Evolutionary conservation across 1,139 yeast genomes (phyloP).

Genomic region (Yamadazyma triangularis): DNA sequence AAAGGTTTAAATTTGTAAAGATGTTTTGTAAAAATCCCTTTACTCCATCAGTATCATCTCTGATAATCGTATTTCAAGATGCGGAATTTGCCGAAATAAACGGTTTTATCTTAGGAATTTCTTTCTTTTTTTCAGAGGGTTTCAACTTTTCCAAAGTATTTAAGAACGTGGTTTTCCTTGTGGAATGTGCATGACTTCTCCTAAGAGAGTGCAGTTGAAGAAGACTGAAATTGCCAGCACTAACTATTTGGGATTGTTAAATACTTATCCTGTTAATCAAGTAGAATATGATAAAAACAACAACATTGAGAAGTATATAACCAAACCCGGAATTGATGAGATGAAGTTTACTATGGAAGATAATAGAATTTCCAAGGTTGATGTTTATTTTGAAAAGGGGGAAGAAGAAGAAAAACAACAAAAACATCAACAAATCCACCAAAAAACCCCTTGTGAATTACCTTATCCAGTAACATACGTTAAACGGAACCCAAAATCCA

Average conservation of each 20-base stretch:
- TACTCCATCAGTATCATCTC: too few species aligned
- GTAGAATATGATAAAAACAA: neutral
- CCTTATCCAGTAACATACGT: neutral
- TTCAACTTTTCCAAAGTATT: too few species aligned
- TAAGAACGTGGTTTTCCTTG: too few species aligned
- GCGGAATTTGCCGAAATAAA: too few species aligned
- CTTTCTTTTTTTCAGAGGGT: too few species aligned
- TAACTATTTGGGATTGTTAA: neutral
- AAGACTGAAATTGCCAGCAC: neutral
- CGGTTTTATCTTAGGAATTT: too few species aligned
- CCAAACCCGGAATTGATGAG: neutral
- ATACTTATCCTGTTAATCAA: neutral
- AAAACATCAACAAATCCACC: neutral
- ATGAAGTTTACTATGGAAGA: neutral
- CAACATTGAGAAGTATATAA: neutral
- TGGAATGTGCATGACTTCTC: neutral
- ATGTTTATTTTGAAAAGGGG: neutral
- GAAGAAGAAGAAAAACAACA: neutral
- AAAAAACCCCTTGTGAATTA: neutral
- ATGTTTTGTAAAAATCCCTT: too few species aligned
- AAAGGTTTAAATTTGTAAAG: too few species aligned
- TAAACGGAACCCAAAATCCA: too few species aligned
- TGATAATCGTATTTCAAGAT: too few species aligned
- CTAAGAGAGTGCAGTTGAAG: neutral
- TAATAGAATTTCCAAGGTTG: neutral